Evolutionary conservation across 1,284 basidiomycete species (phyloP).

Genomic region (Sparassis latifolia): DNA sequence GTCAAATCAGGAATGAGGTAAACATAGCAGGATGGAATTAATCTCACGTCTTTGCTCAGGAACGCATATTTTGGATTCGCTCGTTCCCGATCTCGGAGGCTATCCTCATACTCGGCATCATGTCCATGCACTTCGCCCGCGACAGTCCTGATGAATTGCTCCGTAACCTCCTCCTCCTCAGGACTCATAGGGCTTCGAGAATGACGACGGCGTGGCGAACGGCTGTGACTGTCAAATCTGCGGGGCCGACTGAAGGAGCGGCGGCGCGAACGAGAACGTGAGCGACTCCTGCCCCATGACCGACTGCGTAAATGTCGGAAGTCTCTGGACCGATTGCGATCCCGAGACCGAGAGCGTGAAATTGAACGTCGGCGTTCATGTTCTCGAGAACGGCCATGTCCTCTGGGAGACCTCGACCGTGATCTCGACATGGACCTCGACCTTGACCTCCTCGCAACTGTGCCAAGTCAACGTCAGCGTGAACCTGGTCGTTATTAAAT

Average conservation of each 20-base stretch:
- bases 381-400: constrained; percentile 33
- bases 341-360: constrained; percentile 46
- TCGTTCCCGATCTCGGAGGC: constrained; percentile 70
- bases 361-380: constrained; percentile 26
- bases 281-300: constrained; percentile 31
- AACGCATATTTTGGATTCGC: constrained; percentile 82
- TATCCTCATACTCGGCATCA: constrained; percentile 72
- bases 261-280: constrained; percentile 34
- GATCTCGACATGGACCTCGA: constrained; percentile 15
- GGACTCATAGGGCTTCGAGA: constrained; percentile 35
- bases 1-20: not conserved
- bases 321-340: constrained; percentile 34
- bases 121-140: constrained; percentile 81
- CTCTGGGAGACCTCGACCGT: constrained; percentile 19
- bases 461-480: not conserved
- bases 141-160: constrained; percentile 79
- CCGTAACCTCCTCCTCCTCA: constrained; percentile 69
- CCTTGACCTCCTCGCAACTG: constrained; percentile 27
- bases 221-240: constrained; percentile 36
- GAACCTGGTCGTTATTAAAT: not conserved
- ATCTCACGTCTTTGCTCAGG: constrained; percentile 61
- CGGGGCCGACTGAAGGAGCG: constrained; percentile 25
- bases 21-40: not conserved
- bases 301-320: constrained; percentile 34
- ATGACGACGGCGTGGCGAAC: constrained; percentile 34